Conservation (phyloP, 2,329 filamentous ascomycete genomes). For the Alternaria sp. region DNA sequence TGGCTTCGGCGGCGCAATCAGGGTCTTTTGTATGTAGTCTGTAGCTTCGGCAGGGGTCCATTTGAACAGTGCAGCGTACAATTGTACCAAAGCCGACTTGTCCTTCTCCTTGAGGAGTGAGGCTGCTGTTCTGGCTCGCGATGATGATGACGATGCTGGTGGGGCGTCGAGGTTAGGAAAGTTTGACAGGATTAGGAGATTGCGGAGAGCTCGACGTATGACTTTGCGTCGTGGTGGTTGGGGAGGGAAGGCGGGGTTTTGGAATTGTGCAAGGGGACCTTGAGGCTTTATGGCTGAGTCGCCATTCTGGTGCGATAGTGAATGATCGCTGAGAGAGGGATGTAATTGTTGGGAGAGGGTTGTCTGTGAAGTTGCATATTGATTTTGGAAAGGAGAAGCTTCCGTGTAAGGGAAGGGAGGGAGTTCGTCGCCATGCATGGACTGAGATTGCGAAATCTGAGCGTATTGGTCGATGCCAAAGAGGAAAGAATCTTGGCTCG, state of each 20-base stretch:
- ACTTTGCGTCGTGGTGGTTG: constrained; percentile 43
- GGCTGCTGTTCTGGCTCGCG: constrained; percentile 62
- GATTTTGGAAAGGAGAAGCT: constrained; percentile 27
- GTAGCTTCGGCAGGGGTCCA: constrained; percentile 45
- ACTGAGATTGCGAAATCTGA: constrained; percentile 29
- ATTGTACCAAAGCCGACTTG: constrained; percentile 63
- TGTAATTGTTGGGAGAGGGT: constrained; percentile 36
- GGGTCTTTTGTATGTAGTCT: constrained; percentile 48
- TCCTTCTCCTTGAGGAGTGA: constrained; percentile 47
- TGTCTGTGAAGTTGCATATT: constrained; percentile 33
- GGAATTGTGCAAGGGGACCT: constrained; percentile 36
- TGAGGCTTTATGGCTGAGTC: constrained; percentile 28
- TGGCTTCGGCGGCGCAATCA: constrained; percentile 55
- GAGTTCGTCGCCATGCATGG: constrained; percentile 24
- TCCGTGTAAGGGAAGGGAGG: constrained; percentile 40
- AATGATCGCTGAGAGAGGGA: constrained; percentile 44
- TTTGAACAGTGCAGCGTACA: constrained; percentile 56
- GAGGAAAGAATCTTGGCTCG: constrained; percentile 47
- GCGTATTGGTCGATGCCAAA: constrained; percentile 52
- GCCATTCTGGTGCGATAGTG: constrained; percentile 19
- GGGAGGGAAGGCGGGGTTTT: constrained; percentile 30
- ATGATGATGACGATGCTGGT: constrained; percentile 27
- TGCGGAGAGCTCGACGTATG: constrained; percentile 63
- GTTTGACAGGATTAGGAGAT: constrained; percentile 64
- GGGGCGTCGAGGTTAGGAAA: constrained; percentile 55